Percentiles rank a stretch among this genome's conserved stretches.
Evolutionary conservation across 148 eudicot species (phyloP).

Genomic region (Rhododendron griersonianum): DNA sequence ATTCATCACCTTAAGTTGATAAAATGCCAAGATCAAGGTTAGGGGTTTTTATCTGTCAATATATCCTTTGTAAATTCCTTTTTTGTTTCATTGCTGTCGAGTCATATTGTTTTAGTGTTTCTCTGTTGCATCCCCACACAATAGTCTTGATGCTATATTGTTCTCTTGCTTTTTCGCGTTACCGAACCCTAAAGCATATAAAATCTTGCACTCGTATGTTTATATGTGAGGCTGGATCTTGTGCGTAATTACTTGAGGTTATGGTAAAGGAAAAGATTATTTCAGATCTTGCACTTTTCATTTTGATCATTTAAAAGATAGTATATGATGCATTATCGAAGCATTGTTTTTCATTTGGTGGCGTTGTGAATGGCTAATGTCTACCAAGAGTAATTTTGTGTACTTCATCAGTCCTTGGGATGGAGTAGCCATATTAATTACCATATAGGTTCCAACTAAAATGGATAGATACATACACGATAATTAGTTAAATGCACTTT

Average conservation of each 20-base stretch:
- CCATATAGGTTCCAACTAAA: neutral
- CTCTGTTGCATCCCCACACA: neutral
- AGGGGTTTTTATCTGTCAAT: neutral
- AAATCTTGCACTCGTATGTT: neutral
- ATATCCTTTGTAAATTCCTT: neutral
- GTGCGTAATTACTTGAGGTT: neutral
- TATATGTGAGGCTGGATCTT: neutral
- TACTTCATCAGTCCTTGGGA: neutral
- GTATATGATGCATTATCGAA: neutral
- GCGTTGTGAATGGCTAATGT: too few species aligned
- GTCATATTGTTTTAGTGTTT: neutral
- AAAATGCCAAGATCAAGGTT: conserved; percentile 59
- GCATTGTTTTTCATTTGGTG: neutral
- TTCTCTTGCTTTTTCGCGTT: neutral
- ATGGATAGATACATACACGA: neutral
- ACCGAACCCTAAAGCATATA: too few species aligned
- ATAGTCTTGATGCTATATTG: neutral
- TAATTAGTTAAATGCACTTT: neutral
- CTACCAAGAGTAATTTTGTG: neutral
- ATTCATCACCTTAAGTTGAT: conserved; percentile 1
- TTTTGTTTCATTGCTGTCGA: neutral
- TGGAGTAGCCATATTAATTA: neutral
- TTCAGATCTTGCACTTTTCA: neutral
- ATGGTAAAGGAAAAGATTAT: neutral
- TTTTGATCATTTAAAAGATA: neutral